Evolutionary conservation across 139 green algal species (phyloP), one percentile per base, ranked within the genome.

Genomic region (Volvox reticuliferus): DNA sequence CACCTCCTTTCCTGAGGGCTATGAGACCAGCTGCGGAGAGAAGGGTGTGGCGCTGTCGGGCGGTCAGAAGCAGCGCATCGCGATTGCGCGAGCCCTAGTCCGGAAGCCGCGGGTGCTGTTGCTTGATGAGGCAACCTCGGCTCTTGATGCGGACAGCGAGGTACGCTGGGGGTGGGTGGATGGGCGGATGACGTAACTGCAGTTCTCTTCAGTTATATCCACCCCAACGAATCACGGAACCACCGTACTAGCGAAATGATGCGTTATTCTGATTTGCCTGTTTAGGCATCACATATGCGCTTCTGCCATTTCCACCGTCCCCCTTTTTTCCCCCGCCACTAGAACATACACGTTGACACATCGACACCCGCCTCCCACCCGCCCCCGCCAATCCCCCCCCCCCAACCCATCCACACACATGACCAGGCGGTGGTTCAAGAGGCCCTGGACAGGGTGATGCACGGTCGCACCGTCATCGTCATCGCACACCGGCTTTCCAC

Each of bases 401-500:
- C 76, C 32, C 30, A 30, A 62, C 76, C 24, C 76, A n/a, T 13
- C n/a, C 68, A 50, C 75, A 80, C 75, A 80, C 75, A 80, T 32
- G 55, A 20, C 50, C 76, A 97, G 95, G 92, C 92, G 22, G 89
- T 98, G 28, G 97, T 99, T 76, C 97, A 99, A 93, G 96, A 98
- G 87, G 98, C 98, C 1, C 92, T 99, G 81, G 96, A 99, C 86
- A 91, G 96, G 0, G 91, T 99, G 0, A 98, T 99, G 97, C 76
- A 88, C 9, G 95, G 94, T 33, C 93, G 97, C 76, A 99, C 98
- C 1, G 95, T 97, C 18, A 87, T 99, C 5, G 96, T 99, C 20
- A 98, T 99, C 44, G 98, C 98, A 2, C 98, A 99, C 93, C 90
- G 98, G 22, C 93, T 99, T 78, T 97, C 93, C 69, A 99, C 98